Percentiles rank a stretch among this genome's conserved stretches.
Conservation (phyloP, 257 asterid genomes). For the Ilex asprella region DNA sequence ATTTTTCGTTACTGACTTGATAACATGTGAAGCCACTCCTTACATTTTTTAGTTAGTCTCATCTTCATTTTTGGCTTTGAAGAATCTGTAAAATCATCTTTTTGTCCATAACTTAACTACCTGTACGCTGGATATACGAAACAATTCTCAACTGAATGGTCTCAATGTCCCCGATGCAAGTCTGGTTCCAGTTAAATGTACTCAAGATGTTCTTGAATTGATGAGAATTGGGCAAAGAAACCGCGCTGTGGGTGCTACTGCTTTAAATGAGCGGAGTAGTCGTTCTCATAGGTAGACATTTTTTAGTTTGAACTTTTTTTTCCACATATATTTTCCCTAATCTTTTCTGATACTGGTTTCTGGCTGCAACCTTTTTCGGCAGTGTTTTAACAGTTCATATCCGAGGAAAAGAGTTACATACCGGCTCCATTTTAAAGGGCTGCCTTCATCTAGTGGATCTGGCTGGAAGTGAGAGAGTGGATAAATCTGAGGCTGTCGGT, state of each 20-base stretch:
- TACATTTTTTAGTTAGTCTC: slow-evolving; percentile 2
- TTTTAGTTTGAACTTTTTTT: neutral
- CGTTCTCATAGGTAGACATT: slow-evolving; percentile 74
- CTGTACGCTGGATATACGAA: slow-evolving; percentile 72
- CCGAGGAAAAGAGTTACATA: slow-evolving; percentile 72
- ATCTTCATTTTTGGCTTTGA: neutral
- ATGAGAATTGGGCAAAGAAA: slow-evolving; percentile 75
- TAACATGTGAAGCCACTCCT: neutral
- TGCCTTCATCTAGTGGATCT: slow-evolving; percentile 91
- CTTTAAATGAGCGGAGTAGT: slow-evolving; percentile 80
- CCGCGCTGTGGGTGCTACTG: slow-evolving; percentile 93
- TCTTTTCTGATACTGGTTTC: slow-evolving; percentile 2
- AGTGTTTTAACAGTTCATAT: slow-evolving; percentile 89
- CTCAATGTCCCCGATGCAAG: slow-evolving; percentile 93
- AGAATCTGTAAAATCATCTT: neutral
- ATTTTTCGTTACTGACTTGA: neutral
- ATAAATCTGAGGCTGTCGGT: slow-evolving; percentile 86
- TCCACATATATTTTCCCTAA: neutral
- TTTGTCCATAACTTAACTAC: slow-evolving; percentile 35
- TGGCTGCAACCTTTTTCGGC: slow-evolving; percentile 18
- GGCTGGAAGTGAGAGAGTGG: slow-evolving; percentile 93
- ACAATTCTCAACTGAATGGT: slow-evolving; percentile 86
- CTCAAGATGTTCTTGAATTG: slow-evolving; percentile 86
- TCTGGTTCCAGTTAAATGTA: slow-evolving; percentile 61
- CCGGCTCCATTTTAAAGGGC: slow-evolving; percentile 68